Conservation (phyloP, 2,329 filamentous ascomycete species). For the Alternaria novae-zelandiae region DNA sequence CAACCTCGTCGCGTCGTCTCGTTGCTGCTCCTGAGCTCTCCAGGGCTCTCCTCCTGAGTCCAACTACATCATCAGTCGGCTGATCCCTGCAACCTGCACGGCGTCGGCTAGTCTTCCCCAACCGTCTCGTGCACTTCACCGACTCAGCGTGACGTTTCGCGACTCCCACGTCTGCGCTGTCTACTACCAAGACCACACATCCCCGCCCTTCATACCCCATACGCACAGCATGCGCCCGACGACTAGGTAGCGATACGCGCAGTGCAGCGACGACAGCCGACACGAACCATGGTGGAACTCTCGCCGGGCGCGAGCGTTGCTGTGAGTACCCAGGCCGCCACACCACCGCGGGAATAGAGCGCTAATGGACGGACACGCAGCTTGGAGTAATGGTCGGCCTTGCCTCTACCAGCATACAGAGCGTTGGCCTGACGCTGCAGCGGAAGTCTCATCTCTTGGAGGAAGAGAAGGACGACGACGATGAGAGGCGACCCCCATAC, state of each 20-base stretch:
- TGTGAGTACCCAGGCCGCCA: slow-evolving; percentile 34
- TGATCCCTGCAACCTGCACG: slow-evolving; percentile 33
- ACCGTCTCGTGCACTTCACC: slow-evolving; percentile 36
- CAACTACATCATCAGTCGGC: slow-evolving; percentile 40
- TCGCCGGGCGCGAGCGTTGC: slow-evolving; percentile 51
- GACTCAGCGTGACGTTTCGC: slow-evolving; percentile 37
- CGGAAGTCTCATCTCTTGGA: slow-evolving; percentile 98
- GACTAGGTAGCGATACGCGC: slow-evolving; percentile 38
- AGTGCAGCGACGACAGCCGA: slow-evolving; percentile 24
- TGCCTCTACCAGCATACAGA: slow-evolving; percentile 92
- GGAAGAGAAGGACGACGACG: slow-evolving; percentile 84
- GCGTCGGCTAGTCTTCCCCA: slow-evolving; percentile 31
- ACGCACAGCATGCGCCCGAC: slow-evolving; percentile 36
- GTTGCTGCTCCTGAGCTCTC: slow-evolving; percentile 1
- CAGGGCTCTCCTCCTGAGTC: neutral
- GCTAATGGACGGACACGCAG: slow-evolving; percentile 53
- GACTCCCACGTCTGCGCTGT: slow-evolving; percentile 1
- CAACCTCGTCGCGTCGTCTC: neutral
- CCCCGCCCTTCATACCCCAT: neutral
- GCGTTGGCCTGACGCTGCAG: slow-evolving; percentile 91
- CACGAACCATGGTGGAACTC: slow-evolving; percentile 48
- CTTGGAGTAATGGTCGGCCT: slow-evolving; percentile 93
- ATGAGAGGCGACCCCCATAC: slow-evolving; percentile 84
- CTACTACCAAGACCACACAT: neutral
- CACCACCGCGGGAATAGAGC: neutral